Base-by-base conservation (phyloP, 2,329 filamentous ascomycete genomes). In the Stagonosporopsis cucurbitacearum region DNA sequence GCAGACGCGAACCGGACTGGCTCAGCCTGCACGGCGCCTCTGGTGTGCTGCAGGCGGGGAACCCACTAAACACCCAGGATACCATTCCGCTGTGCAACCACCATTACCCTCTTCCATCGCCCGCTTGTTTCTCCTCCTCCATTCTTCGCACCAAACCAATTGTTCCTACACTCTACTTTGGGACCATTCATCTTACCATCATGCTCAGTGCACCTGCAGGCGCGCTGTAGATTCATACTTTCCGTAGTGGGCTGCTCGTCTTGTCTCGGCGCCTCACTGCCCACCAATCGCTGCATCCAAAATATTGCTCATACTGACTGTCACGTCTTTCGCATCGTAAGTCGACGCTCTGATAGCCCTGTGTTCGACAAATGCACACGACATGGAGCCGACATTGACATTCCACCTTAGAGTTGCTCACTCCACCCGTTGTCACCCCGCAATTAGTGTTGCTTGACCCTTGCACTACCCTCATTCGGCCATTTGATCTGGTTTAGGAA, bases 71-170 rank as follows among this genome's bases (percentile, higher is more conserved):
- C 54, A 55, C 58, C 50, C 57, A 63, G 61, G 64, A 69, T 66
- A 62, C 55, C 71, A 67, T 66, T 69, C 68, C 66, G 58, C 54
- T 67, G 67, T 68, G 64, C 67, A 63, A 72, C 69, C 63, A 68
- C 64, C 50, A 55, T 50, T 53, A 62, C 57, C 60, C 57, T 62
- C 50, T 30, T 58, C n/a, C 58, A 54, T 56, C 55, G 58, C 60
- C 60, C 62, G 54, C 62, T 60, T 51, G 44, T 64, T 53, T 57
- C 53, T 58, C 53, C 53, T 59, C 51, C 47, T 54, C 56, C 62
- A 58, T 59, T 59, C 52, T 46, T 57, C 61, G 47, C 25, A 43
- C 26, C 61, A 52, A 13, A 42, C 49, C 58, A 63, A 56, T 60
- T 57, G 51, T 55, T 37, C 33, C 26, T 57, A 26, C 51, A 40